Conservation (phyloP, 1,139 yeast genomes). For the Diutina mesorugosa region DNA sequence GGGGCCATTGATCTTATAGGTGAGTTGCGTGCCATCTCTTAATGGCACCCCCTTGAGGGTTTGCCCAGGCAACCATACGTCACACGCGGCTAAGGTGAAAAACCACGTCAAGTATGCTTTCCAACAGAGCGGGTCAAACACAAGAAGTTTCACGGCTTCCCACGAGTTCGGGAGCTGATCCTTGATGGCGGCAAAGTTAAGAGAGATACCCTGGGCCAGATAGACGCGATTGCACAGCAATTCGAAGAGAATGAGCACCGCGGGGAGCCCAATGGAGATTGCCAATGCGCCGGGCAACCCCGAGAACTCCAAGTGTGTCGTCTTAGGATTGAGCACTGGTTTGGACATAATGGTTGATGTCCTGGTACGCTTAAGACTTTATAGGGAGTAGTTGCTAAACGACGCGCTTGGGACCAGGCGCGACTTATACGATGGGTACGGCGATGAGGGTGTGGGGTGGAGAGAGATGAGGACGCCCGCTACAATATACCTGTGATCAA, state of each 20-base stretch:
- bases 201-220: constrained; percentile 31
- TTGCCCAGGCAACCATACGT: constrained; percentile 63
- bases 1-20: constrained; percentile 75
- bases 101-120: constrained; percentile 67
- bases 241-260: constrained; percentile 44
- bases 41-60: constrained; percentile 51
- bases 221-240: constrained; percentile 46
- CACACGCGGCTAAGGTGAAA: constrained; percentile 46
- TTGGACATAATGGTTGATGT: neutral
- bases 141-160: constrained; percentile 14
- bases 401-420: neutral
- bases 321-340: constrained; percentile 46
- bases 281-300: constrained; percentile 67
- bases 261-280: constrained; percentile 58
- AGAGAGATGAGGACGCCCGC: neutral
- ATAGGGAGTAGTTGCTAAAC: neutral
- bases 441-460: neutral
- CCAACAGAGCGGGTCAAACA: constrained; percentile 39
- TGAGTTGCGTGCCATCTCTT: constrained; percentile 61
- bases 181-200: constrained; percentile 25
- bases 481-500: no score
- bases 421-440: neutral
- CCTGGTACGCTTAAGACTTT: neutral
- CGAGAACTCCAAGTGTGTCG: constrained; percentile 59
- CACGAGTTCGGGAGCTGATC: constrained; percentile 15